phyloP scores from a whole-genome alignment of 2,329 filamentous ascomycete species.

The Aspergillus fischeri region DNA sequence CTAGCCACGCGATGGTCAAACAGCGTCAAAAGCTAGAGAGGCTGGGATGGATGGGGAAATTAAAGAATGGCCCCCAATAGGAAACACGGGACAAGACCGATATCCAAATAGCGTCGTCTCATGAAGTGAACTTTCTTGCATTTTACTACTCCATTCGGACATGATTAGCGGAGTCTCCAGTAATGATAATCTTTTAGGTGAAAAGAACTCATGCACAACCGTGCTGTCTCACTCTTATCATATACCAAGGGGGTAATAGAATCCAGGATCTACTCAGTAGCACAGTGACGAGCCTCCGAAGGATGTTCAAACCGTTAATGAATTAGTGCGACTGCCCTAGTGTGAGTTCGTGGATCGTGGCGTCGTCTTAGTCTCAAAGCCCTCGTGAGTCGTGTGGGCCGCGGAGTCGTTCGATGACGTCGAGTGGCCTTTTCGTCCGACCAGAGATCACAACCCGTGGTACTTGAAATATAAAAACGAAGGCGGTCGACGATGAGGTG shows the following conservation, averaged over 20 bases:
- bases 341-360: constrained; percentile 15
- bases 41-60: neutral
- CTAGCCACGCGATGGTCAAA: neutral
- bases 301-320: constrained; percentile 8
- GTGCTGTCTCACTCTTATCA: neutral
- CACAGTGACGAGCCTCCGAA: constrained; percentile 1
- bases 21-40: constrained; percentile 1
- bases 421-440: neutral
- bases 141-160: constrained; percentile 6
- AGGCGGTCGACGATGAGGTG: neutral
- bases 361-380: constrained; percentile 8
- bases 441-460: neutral
- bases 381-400: constrained; percentile 5
- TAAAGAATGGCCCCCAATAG: neutral
- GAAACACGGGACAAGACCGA: neutral
- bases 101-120: neutral
- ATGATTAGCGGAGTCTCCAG: neutral
- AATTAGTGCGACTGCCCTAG: constrained; percentile 2
- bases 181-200: neutral
- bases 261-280: constrained; percentile 6
- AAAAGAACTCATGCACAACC: neutral
- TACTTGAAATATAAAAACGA: neutral
- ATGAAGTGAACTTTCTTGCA: neutral
- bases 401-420: constrained; percentile 7
- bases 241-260: constrained; percentile 10